Evolutionary conservation across 768 basidiomycete species (phyloP).

Genomic region (Kwoniella europaea): DNA sequence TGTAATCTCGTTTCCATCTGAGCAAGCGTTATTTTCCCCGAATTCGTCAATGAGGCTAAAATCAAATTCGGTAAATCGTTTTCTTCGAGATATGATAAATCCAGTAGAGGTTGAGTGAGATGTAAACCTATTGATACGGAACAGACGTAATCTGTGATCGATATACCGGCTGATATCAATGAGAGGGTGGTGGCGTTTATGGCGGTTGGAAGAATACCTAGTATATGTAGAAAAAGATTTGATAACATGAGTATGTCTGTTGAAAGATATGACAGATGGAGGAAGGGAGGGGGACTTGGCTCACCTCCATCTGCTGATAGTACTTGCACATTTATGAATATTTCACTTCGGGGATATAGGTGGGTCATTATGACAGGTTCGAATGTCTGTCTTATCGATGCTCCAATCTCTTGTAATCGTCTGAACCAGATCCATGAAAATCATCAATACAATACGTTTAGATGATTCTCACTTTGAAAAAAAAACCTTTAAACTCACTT

Average conservation of each 20-base stretch:
- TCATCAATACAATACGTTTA: no score
- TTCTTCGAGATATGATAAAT: conserved; percentile 87
- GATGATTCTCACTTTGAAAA: no score
- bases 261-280: not conserved
- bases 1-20: conserved; percentile 94
- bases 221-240: not conserved
- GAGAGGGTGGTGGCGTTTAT: conserved; percentile 96
- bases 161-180: conserved; percentile 85
- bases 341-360: conserved; percentile 91
- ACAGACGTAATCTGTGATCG: conserved; percentile 86
- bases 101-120: conserved; percentile 71
- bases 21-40: conserved; percentile 82
- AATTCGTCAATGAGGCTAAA: conserved; percentile 85
- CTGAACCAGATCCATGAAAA: conserved; percentile 59
- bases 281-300: conserved; percentile 13
- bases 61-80: conserved; percentile 85
- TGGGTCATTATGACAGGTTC: conserved; percentile 90
- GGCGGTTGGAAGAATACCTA: conserved; percentile 81
- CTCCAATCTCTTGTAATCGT: conserved; percentile 82
- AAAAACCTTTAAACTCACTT: conserved; percentile 68
- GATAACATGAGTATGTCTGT: no score
- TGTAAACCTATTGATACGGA: conserved; percentile 88
- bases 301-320: conserved; percentile 84
- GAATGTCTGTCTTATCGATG: conserved; percentile 89
- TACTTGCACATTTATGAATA: conserved; percentile 91